phyloP scores from a whole-genome alignment of 306 rosid species.

The Lathyrus sativus region DNA sequence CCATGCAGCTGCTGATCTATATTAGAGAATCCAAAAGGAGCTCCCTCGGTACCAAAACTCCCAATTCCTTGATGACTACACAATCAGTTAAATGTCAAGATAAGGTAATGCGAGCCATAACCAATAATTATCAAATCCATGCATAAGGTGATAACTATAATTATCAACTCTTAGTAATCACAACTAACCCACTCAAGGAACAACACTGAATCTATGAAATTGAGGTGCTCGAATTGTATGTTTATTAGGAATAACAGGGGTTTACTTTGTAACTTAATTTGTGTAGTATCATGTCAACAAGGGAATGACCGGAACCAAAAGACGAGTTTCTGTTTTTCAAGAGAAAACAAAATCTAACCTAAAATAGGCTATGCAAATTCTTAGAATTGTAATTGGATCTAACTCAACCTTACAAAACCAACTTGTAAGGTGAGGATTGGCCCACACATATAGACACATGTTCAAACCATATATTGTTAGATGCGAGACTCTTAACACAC shows the following conservation, averaged over 20 bases:
- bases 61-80: slow-evolving; percentile 69
- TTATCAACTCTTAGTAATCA: neutral
- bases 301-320: slow-evolving; percentile 8
- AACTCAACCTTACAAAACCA: too few species aligned
- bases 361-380: neutral
- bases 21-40: slow-evolving; percentile 58
- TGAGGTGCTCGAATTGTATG: slow-evolving; percentile 1
- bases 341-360: slow-evolving; percentile 15
- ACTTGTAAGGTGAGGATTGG: too few species aligned
- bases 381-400: too few species aligned
- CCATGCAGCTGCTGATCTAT: slow-evolving; percentile 50
- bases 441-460: too few species aligned
- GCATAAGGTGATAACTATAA: slow-evolving; percentile 20
- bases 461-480: too few species aligned
- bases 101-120: slow-evolving; percentile 2
- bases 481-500: too few species aligned
- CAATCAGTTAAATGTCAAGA: slow-evolving; percentile 15
- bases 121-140: slow-evolving; percentile 16
- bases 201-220: slow-evolving; percentile 16
- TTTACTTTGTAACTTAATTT: neutral
- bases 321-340: slow-evolving; percentile 10
- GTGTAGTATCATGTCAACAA: slow-evolving; percentile 19
- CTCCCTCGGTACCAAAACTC: slow-evolving; percentile 49
- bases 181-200: slow-evolving; percentile 9
- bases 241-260: slow-evolving; percentile 5